These are phyloP conservation scores for Pecoramyces ruminantium DNA, from an alignment of 192 early-diverging fungal species.

Conservation along the genomic window DNA sequence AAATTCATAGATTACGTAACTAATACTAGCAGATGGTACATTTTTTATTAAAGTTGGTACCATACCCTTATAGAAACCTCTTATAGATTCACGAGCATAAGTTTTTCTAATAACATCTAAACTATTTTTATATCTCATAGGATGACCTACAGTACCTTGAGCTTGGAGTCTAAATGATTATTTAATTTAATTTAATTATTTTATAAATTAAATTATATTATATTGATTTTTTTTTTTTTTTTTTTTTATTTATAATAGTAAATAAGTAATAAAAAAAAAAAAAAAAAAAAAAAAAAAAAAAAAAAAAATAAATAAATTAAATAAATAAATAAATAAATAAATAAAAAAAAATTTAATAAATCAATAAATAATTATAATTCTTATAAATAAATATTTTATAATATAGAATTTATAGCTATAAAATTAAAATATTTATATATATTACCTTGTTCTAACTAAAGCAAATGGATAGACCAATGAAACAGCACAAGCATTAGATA, in stretches of 20 bases:
- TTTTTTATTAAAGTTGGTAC: constrained; percentile 58
- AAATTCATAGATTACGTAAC: constrained; percentile 52
- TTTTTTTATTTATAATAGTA: no score
- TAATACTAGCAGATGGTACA: constrained; percentile 54
- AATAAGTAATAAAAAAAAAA: no score
- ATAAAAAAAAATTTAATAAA: no score
- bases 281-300: no score
- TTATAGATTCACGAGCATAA: constrained; percentile 33
- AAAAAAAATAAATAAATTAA: no score
- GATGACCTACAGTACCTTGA: constrained; percentile 59
- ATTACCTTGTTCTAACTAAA: constrained; percentile 52
- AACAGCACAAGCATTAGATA: constrained; percentile 48
- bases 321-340: no score
- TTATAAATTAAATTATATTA: no score
- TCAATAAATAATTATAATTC: no score
- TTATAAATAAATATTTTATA: no score
- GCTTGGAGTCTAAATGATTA: constrained; percentile 71
- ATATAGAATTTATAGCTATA: no score
- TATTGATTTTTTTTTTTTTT: no score
- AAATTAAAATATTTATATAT: background rate
- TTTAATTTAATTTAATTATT: no score
- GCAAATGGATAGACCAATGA: constrained; percentile 56
- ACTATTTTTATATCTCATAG: constrained; percentile 39
- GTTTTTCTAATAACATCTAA: constrained; percentile 45
- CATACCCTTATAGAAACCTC: constrained; percentile 60